These are phyloP conservation scores for Phialophora macrospora DNA, from an alignment of 2,329 filamentous ascomycete species.

Conservation along the genomic window DNA sequence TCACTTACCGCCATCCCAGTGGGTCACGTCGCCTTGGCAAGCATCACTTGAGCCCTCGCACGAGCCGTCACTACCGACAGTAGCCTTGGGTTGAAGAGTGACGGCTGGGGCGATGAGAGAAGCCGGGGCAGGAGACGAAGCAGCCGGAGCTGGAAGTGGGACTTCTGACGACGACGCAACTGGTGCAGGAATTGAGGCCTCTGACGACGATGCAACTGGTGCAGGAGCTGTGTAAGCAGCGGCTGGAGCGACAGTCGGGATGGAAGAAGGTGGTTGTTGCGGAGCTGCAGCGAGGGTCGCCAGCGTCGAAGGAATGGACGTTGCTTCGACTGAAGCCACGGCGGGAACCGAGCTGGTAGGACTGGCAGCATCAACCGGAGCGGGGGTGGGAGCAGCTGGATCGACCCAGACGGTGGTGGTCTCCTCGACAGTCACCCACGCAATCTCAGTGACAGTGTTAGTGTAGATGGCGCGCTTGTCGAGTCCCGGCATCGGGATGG, in stretches of 20 bases:
- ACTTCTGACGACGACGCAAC: constrained; percentile 17
- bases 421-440: constrained; percentile 36
- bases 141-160: constrained; percentile 2
- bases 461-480: constrained; percentile 27
- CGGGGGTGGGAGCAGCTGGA: constrained; percentile 17
- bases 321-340: not conserved
- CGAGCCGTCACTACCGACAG: constrained; percentile 33
- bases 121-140: constrained; percentile 8
- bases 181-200: constrained; percentile 40
- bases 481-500: constrained; percentile 27
- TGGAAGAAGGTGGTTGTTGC: constrained; percentile 20
- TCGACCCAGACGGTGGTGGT: constrained; percentile 39
- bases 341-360: constrained; percentile 21
- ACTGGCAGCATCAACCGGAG: constrained; percentile 14
- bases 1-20: constrained; percentile 65
- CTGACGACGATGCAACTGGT: constrained; percentile 26
- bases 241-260: constrained; percentile 15
- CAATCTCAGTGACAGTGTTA: constrained; percentile 35
- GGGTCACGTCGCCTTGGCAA: constrained; percentile 71
- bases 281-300: constrained; percentile 24
- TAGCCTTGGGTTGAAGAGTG: constrained; percentile 18
- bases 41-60: constrained; percentile 44
- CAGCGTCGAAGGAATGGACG: not conserved
- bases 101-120: constrained; percentile 15
- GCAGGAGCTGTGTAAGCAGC: constrained; percentile 32